These are phyloP conservation scores for Pichia sporocuriosa DNA, from an alignment of 805 yeast species.

Conservation along the genomic window DNA sequence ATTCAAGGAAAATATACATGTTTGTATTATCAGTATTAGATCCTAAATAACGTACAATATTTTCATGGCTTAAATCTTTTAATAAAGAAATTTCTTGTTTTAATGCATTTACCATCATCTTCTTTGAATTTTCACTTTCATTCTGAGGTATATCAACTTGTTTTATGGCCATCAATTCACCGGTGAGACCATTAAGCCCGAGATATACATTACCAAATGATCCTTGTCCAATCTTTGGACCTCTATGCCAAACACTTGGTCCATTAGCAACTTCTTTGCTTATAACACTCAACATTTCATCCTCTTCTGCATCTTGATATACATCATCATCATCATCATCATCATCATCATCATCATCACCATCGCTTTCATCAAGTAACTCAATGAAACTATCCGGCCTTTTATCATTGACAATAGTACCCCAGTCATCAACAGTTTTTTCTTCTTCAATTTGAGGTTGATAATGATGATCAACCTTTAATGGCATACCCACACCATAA, in stretches of 20 bases:
- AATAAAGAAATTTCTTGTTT: constrained; percentile 76
- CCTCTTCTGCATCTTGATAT: constrained; percentile 22
- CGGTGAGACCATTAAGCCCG: constrained; percentile 87
- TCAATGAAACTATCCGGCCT: constrained; percentile 39
- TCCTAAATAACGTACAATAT: constrained; percentile 88
- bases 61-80: constrained; percentile 77
- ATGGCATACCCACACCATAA: constrained; percentile 25
- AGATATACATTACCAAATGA: constrained; percentile 90
- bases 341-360: constrained; percentile 21
- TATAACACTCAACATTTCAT: constrained; percentile 31
- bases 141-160: constrained; percentile 66
- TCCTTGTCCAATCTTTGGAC: constrained; percentile 90
- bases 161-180: constrained; percentile 95
- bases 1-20: constrained; percentile 66
- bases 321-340: constrained; percentile 26
- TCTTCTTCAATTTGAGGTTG: constrained; percentile 33
- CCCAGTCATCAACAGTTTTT: not conserved
- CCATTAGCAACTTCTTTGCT: constrained; percentile 40
- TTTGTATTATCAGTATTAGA: constrained; percentile 66
- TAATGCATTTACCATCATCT: constrained; percentile 64
- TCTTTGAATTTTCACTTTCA: constrained; percentile 27
- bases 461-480: constrained; percentile 41
- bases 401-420: constrained; percentile 9
- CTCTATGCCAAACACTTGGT: constrained; percentile 85
- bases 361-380: constrained; percentile 37